Evolutionary conservation across 495 filamentous ascomycete genomes (phyloP), one percentile per base, ranked within the genome.

Genomic region (Alectoria sarmentosa): DNA sequence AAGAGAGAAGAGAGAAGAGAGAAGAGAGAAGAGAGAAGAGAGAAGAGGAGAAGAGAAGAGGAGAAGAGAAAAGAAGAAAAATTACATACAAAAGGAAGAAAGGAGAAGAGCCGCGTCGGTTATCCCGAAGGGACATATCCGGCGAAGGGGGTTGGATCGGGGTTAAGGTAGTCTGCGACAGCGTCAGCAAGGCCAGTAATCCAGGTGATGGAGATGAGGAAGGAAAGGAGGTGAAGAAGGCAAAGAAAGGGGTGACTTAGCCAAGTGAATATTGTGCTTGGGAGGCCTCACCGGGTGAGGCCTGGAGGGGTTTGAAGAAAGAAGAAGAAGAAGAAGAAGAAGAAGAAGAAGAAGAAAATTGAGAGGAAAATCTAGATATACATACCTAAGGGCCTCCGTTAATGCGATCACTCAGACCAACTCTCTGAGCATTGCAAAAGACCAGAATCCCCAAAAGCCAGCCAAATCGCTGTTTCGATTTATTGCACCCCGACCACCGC

Each of bases 201-300:
- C 5, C 13, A 15, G 21, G 49, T 17, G 49, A 54, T 13, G 48
- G 49, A 26, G 26, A 52, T 32, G 49, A 30, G 49, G 26, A 30
- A 54, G 28, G 28, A 19, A 32, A 19, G 28, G 15, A 46, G 23
- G 5, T n/a, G 23, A 49, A 28, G 46, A n/a, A n/a, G n/a, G n/a
- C n/a, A n/a, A n/a, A n/a, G n/a, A n/a, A n/a, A n/a, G n/a, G n/a
- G 23, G 46, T 28, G 46, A 49, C 46, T 49, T 49, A 49, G 46
- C 46, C 0, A 10, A 49, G 3, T 26, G 23, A 49, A 28, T 10
- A 28, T 5, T 9, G 46, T 11, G 46, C 23, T 49, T 26, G 46
- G 46, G 23, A 14, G 46, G 46, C 46, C 46, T 49, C 46, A 49
- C 3, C 46, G 23, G 46, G 23, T 49, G 46, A 49, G 46, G 14